Evolutionary conservation across 2,329 filamentous ascomycete genomes (phyloP), one percentile per base, ranked within the genome.

Genomic region (Arachnomyces sp.): DNA sequence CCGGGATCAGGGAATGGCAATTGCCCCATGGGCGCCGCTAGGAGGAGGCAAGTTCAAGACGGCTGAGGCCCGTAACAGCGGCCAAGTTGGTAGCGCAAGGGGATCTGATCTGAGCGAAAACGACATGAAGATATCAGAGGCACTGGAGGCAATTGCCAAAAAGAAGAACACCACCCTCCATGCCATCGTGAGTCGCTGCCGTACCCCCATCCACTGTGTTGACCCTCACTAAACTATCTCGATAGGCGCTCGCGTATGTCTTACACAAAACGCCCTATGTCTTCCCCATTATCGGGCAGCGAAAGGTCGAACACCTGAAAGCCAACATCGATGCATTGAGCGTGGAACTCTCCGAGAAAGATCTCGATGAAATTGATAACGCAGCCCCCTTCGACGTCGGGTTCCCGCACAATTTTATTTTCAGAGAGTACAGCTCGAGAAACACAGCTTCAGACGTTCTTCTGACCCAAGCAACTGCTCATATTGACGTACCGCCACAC

Each of bases 191-290:
- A n/a, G n/a, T n/a, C n/a, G n/a, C n/a, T n/a, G n/a, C n/a, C n/a
- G n/a, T n/a, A n/a, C n/a, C n/a, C n/a, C n/a, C n/a, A n/a, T n/a
- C n/a, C n/a, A n/a, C n/a, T n/a, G n/a, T n/a, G n/a, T n/a, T n/a
- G n/a, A n/a, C n/a, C n/a, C n/a, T n/a, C n/a, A n/a, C n/a, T n/a
- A n/a, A n/a, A n/a, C n/a, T n/a, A n/a, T n/a, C n/a, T n/a, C n/a
- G n/a, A n/a, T n/a, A n/a, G n/a, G 83, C 84, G 7, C 62, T 88
- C 16, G 83, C 84, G 2, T 88, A 88, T 53, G 78, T 87, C 11
- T 74, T 84, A 71, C 73, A 78, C 48, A 86, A 87, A 63, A 68
- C 79, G 1, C 75, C 81, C 0, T 78, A 85, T 51, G 79, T 87
- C 9, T 86, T 85, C 54, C 84, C 84, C 1, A 78, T 88, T 31